phyloP scores from a whole-genome alignment of 2,329 filamentous ascomycete genomes.

The Neophaeococcomyces mojaviensis region DNA sequence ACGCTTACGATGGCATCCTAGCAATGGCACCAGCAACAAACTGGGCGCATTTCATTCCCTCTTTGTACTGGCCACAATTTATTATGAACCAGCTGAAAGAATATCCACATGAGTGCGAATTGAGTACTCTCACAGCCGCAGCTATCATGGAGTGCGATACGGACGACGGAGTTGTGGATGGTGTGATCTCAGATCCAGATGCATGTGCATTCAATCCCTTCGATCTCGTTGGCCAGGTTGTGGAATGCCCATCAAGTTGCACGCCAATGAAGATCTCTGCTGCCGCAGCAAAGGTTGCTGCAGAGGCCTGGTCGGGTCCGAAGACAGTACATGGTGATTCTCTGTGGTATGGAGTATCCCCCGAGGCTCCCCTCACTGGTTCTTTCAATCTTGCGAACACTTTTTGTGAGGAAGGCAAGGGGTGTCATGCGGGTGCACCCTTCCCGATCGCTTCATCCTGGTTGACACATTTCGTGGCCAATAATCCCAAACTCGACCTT shows the following conservation, averaged over 20 bases:
- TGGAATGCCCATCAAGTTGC: constrained; percentile 11
- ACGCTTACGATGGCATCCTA: constrained; percentile 22
- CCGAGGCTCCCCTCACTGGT: constrained; percentile 16
- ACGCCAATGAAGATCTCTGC: constrained; percentile 22
- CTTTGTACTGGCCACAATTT: constrained; percentile 12
- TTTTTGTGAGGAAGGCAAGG: constrained; percentile 21
- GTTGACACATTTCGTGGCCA: constrained; percentile 28
- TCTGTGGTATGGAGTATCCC: constrained; percentile 30
- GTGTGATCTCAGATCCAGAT: constrained; percentile 15
- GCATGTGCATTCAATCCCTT: constrained; percentile 7
- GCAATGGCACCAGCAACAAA: constrained; percentile 19
- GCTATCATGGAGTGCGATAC: constrained; percentile 26
- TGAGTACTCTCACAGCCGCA: constrained; percentile 27
- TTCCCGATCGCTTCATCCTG: constrained; percentile 29
- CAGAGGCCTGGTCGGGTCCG: constrained; percentile 28
- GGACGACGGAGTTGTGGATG: constrained; percentile 21
- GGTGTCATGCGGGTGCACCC: constrained; percentile 16
- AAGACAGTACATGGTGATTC: constrained; percentile 16
- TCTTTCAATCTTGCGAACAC: constrained; percentile 22
- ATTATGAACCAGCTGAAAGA: constrained; percentile 16
- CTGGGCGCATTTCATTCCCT: background rate
- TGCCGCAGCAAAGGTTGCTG: constrained; percentile 26
- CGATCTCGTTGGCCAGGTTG: constrained; percentile 9
- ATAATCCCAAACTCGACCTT: constrained; percentile 26
- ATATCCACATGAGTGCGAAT: constrained; percentile 25